phyloP scores from a whole-genome alignment of 768 basidiomycete species.

The Macrolepiota dolichaula region DNA sequence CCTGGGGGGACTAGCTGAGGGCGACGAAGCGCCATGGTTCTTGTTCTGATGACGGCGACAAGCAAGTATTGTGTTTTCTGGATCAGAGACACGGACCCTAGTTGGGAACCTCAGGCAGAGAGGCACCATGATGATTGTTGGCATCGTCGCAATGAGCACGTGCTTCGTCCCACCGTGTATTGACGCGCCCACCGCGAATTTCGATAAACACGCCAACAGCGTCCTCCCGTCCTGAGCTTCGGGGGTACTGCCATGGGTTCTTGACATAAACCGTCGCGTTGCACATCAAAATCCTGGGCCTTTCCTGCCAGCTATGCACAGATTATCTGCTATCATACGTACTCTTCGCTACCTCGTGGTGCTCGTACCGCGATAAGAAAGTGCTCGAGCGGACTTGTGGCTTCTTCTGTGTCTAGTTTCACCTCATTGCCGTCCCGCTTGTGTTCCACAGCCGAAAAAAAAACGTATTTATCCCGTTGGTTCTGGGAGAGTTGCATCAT shows the following conservation, averaged over 20 bases:
- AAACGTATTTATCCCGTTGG: background rate
- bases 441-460: background rate
- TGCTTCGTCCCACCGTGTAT: slow-evolving; percentile 5
- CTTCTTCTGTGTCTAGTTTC: slow-evolving; percentile 1
- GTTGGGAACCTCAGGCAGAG: slow-evolving; percentile 7
- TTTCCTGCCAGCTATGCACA: background rate
- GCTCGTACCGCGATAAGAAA: background rate
- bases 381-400: background rate
- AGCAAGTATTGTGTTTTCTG: background rate
- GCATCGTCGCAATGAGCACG: slow-evolving; percentile 2
- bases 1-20: slow-evolving; percentile 1
- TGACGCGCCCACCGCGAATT: background rate
- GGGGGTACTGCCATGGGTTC: background rate
- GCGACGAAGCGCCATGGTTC: slow-evolving; percentile 6
- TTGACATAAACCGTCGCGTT: slow-evolving; percentile 9
- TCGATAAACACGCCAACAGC: background rate
- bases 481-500: slow-evolving; percentile 1
- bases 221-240: background rate
- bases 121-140: background rate
- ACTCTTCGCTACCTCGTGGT: slow-evolving; percentile 7
- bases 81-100: slow-evolving; percentile 1
- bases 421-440: slow-evolving; percentile 1
- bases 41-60: background rate
- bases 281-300: background rate
- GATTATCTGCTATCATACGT: slow-evolving; percentile 6